Percentiles rank a stretch among this genome's conserved stretches.
These are phyloP conservation scores for Malassezia dermatis DNA, from an alignment of 1,284 basidiomycete genomes.

Conservation along the genomic window DNA sequence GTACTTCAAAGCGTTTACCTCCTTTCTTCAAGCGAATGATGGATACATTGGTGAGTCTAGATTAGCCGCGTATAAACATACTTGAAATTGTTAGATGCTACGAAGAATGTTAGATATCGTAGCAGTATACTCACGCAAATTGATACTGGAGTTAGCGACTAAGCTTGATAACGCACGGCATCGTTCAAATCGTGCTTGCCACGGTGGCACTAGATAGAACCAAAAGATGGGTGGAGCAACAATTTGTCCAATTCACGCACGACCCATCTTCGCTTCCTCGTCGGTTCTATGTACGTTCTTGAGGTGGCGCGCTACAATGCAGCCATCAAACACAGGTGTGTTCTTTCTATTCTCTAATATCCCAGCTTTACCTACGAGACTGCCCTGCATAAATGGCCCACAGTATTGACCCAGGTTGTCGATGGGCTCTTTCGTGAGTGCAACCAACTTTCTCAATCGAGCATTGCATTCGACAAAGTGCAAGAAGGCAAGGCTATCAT, in stretches of 20 bases:
- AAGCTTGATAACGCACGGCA: constrained; percentile 6
- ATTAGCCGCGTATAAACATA: not conserved
- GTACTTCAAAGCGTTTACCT: constrained; percentile 80
- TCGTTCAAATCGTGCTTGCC: not conserved
- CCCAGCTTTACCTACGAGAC: constrained; percentile 55
- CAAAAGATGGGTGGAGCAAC: not conserved
- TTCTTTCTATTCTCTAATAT: not conserved
- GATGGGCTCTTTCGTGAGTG: constrained; percentile 58
- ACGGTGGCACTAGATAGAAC: not conserved
- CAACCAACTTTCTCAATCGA: constrained; percentile 26
- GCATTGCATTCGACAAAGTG: constrained; percentile 51
- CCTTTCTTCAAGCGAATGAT: constrained; percentile 90
- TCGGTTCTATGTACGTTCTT: not conserved
- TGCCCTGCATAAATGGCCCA: constrained; percentile 68
- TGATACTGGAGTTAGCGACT: constrained; percentile 14
- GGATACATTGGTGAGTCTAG: constrained; percentile 75
- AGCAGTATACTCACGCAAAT: constrained; percentile 10
- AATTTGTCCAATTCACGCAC: not conserved
- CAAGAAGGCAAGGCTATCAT: constrained; percentile 70
- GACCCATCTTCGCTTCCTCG: not conserved
- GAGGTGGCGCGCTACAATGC: constrained; percentile 9
- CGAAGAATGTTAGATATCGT: not conserved
- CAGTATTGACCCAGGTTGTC: constrained; percentile 70
- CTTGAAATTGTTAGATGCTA: constrained; percentile 46
- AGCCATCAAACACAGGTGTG: constrained; percentile 4